Percentiles rank a stretch among this genome's conserved stretches.
These are phyloP conservation scores for Metroxylon sagu DNA, from an alignment of 176 grass and related monocot species.

Conservation along the genomic window DNA sequence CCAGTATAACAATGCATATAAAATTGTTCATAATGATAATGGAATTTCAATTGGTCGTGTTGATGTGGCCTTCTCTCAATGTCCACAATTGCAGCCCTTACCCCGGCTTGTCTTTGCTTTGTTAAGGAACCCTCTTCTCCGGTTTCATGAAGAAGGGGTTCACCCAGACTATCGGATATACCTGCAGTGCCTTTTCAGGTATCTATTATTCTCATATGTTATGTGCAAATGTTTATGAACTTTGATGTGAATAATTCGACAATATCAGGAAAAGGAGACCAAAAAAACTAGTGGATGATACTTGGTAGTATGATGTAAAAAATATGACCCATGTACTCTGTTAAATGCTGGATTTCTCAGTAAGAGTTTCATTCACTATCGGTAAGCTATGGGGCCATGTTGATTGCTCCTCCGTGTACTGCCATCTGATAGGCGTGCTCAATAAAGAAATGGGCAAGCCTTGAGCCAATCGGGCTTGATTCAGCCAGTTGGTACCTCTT, in stretches of 20 bases:
- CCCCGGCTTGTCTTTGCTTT: constrained; percentile 83
- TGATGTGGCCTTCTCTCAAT: constrained; percentile 81
- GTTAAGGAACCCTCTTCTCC: constrained; percentile 81
- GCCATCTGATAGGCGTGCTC: too few species aligned
- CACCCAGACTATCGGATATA: constrained; percentile 98
- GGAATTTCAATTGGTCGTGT: constrained; percentile 39
- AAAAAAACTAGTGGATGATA: too few species aligned
- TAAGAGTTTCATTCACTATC: too few species aligned
- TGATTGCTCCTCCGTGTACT: too few species aligned
- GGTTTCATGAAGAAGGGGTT: constrained; percentile 89
- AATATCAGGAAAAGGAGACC: too few species aligned
- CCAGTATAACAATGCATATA: constrained; percentile 54
- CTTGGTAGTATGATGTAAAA: too few species aligned
- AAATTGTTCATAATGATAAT: constrained; percentile 19
- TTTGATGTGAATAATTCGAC: neutral
- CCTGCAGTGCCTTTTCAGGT: constrained; percentile 97
- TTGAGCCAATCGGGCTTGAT: too few species aligned
- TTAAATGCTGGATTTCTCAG: too few species aligned
- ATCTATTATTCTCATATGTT: constrained; percentile 11
- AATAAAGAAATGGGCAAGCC: too few species aligned
- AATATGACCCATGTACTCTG: too few species aligned
- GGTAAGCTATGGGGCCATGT: too few species aligned
- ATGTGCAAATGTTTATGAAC: neutral
- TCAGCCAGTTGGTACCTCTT: too few species aligned
- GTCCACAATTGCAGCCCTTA: constrained; percentile 64